These are phyloP conservation scores for Coprinopsis sp. DNA, from an alignment of 768 basidiomycete genomes.

Conservation along the genomic window DNA sequence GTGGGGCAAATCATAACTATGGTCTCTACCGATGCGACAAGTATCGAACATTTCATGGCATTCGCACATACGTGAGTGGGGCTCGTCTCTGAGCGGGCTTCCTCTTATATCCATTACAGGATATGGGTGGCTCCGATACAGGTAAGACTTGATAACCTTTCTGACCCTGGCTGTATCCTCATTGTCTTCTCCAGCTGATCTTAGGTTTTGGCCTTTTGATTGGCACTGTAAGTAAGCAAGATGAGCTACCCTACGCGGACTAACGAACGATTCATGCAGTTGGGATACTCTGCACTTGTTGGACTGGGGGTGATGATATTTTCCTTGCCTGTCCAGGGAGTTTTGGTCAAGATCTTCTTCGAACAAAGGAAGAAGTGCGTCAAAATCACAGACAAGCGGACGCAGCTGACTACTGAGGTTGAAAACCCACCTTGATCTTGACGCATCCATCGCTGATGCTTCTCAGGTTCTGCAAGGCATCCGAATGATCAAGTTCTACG, in stretches of 20 bases:
- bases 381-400: conserved; percentile 61
- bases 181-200: conserved; percentile 31
- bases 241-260: neutral
- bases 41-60: conserved; percentile 44
- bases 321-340: conserved; percentile 54
- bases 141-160: neutral
- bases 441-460: neutral
- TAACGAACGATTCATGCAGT: conserved; percentile 22
- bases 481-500: conserved; percentile 59
- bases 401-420: conserved; percentile 62
- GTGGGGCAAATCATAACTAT: conserved; percentile 67
- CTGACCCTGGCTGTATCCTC: neutral
- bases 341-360: conserved; percentile 50
- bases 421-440: neutral
- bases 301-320: conserved; percentile 51
- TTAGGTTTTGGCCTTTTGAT: conserved; percentile 61
- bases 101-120: conserved; percentile 23
- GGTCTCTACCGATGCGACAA: conserved; percentile 59
- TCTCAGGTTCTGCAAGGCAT: conserved; percentile 48
- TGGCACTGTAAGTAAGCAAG: conserved; percentile 39
- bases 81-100: neutral
- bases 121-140: conserved; percentile 41
- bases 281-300: conserved; percentile 68
- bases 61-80: conserved; percentile 36
- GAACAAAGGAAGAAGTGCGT: conserved; percentile 50